phyloP scores from a whole-genome alignment of 345 rosid genomes.

The Acer yangbiense region DNA sequence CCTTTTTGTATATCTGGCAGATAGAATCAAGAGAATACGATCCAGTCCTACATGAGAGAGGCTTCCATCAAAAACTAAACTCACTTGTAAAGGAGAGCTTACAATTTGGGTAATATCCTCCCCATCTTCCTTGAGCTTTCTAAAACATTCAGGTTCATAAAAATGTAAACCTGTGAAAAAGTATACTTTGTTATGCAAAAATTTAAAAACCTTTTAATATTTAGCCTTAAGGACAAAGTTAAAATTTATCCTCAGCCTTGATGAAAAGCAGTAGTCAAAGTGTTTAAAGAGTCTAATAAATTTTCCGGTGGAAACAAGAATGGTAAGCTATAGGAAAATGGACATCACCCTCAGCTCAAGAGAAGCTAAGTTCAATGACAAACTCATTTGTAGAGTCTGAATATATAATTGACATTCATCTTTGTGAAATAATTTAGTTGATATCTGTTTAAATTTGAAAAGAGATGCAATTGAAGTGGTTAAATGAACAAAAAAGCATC shows the following conservation, averaged over 20 bases:
- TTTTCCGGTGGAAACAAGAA: conserved; percentile 1
- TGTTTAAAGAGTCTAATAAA: not conserved
- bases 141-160: conserved; percentile 2
- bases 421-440: not conserved
- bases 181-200: not conserved
- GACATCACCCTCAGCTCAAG: not conserved
- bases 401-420: not conserved
- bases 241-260: not conserved
- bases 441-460: not conserved
- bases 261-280: not conserved
- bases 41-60: conserved; percentile 76
- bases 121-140: conserved; percentile 9
- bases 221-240: not conserved
- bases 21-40: conserved; percentile 69
- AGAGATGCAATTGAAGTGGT: not conserved
- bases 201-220: not conserved
- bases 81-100: conserved; percentile 70
- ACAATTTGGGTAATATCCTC: conserved; percentile 64
- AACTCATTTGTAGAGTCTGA: not conserved
- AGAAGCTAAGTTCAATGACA: not conserved
- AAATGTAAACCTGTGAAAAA: not conserved
- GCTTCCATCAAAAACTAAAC: conserved; percentile 80
- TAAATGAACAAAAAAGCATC: not conserved
- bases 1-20: conserved; percentile 38
- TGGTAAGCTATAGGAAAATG: not conserved